phyloP scores from a whole-genome alignment of 2,329 filamentous ascomycete genomes.

The Penicillium thymicola region DNA sequence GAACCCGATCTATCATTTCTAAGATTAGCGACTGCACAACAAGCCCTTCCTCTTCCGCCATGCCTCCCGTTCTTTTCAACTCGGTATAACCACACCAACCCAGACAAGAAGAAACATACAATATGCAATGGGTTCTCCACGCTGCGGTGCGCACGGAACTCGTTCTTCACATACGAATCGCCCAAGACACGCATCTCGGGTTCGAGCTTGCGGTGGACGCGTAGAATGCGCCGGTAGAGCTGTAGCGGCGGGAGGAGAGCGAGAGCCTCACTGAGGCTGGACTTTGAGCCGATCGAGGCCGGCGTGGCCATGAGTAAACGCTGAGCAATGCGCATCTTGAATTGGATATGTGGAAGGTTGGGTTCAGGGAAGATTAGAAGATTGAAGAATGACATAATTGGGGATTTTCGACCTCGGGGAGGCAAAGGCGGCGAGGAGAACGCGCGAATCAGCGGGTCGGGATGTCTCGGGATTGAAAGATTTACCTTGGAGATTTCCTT shows the following conservation, averaged over 20 bases:
- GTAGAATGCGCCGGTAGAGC: constrained; percentile 81
- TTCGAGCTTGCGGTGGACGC: constrained; percentile 76
- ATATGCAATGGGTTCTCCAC: constrained; percentile 91
- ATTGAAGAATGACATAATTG: constrained; percentile 25
- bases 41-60: not conserved
- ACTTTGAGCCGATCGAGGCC: constrained; percentile 39
- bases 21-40: constrained; percentile 1
- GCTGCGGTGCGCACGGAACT: constrained; percentile 79
- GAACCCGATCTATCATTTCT: constrained; percentile 72
- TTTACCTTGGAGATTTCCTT: not conserved
- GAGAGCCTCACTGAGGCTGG: constrained; percentile 48
- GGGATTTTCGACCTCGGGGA: constrained; percentile 3
- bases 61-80: not conserved
- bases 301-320: constrained; percentile 43
- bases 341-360: not conserved
- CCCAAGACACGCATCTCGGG: constrained; percentile 74
- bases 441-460: constrained; percentile 16
- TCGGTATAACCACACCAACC: not conserved
- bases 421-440: constrained; percentile 23
- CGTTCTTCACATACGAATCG: constrained; percentile 88
- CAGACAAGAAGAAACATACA: constrained; percentile 51
- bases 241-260: constrained; percentile 83
- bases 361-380: not conserved
- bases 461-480: constrained; percentile 5
- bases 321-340: constrained; percentile 34